These are phyloP conservation scores for Hypoxylon sp. DNA, from an alignment of 2,329 filamentous ascomycete species.

Conservation along the genomic window DNA sequence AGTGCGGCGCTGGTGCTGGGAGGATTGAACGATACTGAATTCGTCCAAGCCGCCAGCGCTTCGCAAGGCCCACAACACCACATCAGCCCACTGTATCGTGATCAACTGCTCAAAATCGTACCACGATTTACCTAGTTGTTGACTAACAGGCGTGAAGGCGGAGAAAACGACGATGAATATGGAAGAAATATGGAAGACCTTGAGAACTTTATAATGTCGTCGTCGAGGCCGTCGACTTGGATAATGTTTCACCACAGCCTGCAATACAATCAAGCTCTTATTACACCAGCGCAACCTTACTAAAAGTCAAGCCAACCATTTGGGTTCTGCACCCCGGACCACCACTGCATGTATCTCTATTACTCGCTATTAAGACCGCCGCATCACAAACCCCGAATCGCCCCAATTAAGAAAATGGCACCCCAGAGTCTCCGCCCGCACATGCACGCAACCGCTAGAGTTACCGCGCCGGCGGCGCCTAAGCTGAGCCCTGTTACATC, in stretches of 20 bases:
- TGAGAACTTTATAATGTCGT: slow-evolving; percentile 39
- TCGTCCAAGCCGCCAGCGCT: slow-evolving; percentile 33
- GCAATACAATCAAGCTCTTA: slow-evolving; percentile 40
- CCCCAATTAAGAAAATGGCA: slow-evolving; percentile 35
- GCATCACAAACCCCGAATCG: slow-evolving; percentile 23
- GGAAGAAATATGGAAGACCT: slow-evolving; percentile 24
- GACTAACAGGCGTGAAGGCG: slow-evolving; percentile 32
- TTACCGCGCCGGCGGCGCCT: slow-evolving; percentile 27
- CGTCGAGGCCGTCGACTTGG: slow-evolving; percentile 20
- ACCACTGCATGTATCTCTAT: slow-evolving; percentile 35
- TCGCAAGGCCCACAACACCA: slow-evolving; percentile 38
- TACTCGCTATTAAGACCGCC: slow-evolving; percentile 34
- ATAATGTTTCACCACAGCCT: slow-evolving; percentile 42
- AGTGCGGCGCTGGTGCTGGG: slow-evolving; percentile 19
- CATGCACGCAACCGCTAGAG: slow-evolving; percentile 45
- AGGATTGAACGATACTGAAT: slow-evolving; percentile 35
- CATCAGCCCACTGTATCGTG: slow-evolving; percentile 44
- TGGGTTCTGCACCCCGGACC: slow-evolving; percentile 12
- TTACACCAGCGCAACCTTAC: slow-evolving; percentile 33
- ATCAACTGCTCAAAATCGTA: slow-evolving; percentile 33
- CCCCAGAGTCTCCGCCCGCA: slow-evolving; percentile 44
- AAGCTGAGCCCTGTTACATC: slow-evolving; percentile 42
- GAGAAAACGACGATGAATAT: slow-evolving; percentile 19
- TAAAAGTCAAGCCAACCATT: slow-evolving; percentile 23
- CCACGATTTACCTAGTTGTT: slow-evolving; percentile 25